Conservation (phyloP, 164 flowering plant species). For the grape (Vitis vinifera) region DNA sequence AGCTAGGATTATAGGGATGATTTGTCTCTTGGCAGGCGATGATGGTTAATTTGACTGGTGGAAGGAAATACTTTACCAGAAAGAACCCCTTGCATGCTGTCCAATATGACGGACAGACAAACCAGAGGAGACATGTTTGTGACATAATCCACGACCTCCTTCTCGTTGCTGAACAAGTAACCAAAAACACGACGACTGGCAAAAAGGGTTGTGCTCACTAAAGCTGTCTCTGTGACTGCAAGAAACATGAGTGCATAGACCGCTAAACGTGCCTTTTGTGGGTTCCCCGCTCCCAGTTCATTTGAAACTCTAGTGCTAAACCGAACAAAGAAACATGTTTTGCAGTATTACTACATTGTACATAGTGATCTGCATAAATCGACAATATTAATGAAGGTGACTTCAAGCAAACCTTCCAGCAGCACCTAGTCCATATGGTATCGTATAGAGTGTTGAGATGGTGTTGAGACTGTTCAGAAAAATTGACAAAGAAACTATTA, state of each 20-base stretch:
- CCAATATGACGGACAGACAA: slow-evolving; percentile 34
- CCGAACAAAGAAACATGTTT: too few relatives aligned
- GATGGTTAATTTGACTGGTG: slow-evolving; percentile 2
- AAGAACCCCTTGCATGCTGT: slow-evolving; percentile 43
- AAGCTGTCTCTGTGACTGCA: slow-evolving; percentile 18
- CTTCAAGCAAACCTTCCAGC: too few relatives aligned
- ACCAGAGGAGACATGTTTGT: slow-evolving; percentile 41
- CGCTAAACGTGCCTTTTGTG: slow-evolving; percentile 34
- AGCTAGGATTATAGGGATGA: not conserved
- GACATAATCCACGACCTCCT: slow-evolving; percentile 47
- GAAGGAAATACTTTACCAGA: slow-evolving; percentile 21
- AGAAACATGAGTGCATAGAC: slow-evolving; percentile 26
- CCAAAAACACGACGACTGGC: slow-evolving; percentile 29
- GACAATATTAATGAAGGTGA: too few relatives aligned
- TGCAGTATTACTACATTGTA: too few relatives aligned
- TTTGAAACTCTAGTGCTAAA: slow-evolving; percentile 46
- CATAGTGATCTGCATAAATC: too few relatives aligned
- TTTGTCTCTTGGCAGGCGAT: not conserved
- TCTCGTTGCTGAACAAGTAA: slow-evolving; percentile 35
- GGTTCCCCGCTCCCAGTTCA: slow-evolving; percentile 51
- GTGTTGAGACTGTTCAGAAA: too few relatives aligned
- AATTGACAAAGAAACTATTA: too few relatives aligned
- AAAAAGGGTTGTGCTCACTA: slow-evolving; percentile 27
- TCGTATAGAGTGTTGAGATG: too few relatives aligned
- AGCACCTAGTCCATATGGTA: too few relatives aligned